These are phyloP conservation scores for Penstemon barbatus DNA, from an alignment of 257 asterid genomes.

Conservation along the genomic window DNA sequence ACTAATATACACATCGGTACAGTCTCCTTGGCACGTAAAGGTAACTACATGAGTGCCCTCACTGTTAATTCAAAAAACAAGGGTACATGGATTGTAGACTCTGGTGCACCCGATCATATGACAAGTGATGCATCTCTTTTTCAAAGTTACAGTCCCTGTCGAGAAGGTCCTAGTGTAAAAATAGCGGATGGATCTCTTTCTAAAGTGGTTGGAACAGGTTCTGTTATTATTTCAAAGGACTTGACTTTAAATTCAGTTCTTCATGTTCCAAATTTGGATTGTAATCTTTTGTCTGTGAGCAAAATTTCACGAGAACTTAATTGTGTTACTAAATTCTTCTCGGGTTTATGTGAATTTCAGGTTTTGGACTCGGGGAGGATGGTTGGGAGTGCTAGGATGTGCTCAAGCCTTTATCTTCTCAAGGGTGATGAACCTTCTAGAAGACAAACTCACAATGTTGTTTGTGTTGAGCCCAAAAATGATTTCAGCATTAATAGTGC, in stretches of 20 bases:
- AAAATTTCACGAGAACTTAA: not conserved
- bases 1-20: no score
- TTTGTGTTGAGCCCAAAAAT: no score
- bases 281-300: not conserved
- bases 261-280: not conserved
- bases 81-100: not conserved
- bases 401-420: not conserved
- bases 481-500: no score
- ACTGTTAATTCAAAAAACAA: not conserved
- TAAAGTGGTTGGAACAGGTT: not conserved
- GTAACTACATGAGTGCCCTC: not conserved
- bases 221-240: not conserved
- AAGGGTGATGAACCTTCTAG: not conserved
- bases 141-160: not conserved
- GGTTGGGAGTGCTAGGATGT: no score
- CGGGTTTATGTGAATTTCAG: not conserved
- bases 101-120: not conserved
- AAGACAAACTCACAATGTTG: no score
- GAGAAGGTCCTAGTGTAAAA: not conserved
- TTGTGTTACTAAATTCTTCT: not conserved
- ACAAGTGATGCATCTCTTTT: not conserved
- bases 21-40: not conserved
- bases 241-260: not conserved
- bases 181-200: not conserved
- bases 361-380: not conserved